These are phyloP conservation scores for Quercus lobata DNA, from an alignment of 331 rosid species.

Conservation along the genomic window DNA sequence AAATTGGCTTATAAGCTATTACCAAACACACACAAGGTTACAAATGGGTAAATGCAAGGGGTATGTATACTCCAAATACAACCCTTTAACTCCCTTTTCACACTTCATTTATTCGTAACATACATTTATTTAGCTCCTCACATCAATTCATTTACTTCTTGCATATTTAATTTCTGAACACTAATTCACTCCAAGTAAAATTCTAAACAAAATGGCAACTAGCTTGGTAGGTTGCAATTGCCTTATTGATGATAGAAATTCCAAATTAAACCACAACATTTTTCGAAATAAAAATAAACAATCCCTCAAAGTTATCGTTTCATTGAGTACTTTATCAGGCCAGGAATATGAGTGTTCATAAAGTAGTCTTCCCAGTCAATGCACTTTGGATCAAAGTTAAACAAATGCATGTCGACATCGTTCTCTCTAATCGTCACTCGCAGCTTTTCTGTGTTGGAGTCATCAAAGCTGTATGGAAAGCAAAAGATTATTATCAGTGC, in stretches of 20 bases:
- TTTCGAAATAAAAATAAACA: too few relatives aligned
- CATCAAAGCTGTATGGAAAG: slow-evolving; percentile 28
- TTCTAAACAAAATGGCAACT: neutral
- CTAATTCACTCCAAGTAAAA: neutral
- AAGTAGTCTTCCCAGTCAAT: slow-evolving; percentile 44
- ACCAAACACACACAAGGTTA: too few relatives aligned
- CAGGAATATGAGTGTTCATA: slow-evolving; percentile 31
- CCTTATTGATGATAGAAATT: neutral
- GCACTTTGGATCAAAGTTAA: slow-evolving; percentile 29
- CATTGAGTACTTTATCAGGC: slow-evolving; percentile 16
- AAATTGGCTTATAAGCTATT: too few relatives aligned
- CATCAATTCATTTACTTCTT: too few relatives aligned
- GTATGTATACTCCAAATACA: too few relatives aligned
- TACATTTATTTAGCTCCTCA: too few relatives aligned
- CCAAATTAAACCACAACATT: neutral
- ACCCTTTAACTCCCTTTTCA: too few relatives aligned
- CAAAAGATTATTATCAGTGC: neutral
- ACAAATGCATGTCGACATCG: neutral
- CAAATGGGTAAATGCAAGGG: too few relatives aligned
- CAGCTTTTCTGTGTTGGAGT: slow-evolving; percentile 30
- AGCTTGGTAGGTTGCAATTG: neutral
- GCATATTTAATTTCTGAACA: neutral
- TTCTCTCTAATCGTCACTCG: neutral
- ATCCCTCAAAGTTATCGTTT: neutral
- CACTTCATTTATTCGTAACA: too few relatives aligned